These are phyloP conservation scores for Coccinonectria pachysandricola DNA, from an alignment of 2,329 filamentous ascomycete genomes.

Conservation along the genomic window DNA sequence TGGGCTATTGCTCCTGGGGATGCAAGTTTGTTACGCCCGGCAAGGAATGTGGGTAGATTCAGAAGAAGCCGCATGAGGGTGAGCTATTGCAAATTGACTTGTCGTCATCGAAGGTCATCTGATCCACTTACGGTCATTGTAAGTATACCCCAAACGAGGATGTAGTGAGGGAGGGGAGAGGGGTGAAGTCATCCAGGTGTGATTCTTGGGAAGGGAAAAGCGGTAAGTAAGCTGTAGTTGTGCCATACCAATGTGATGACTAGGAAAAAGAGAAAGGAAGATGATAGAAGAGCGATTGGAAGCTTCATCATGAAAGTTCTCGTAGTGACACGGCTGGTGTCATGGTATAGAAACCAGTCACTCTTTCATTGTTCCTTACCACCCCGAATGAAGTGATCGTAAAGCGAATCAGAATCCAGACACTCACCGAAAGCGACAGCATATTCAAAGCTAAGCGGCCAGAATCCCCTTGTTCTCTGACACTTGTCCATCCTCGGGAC, in stretches of 20 bases:
- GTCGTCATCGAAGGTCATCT: too few relatives aligned
- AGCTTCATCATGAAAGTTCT: too few relatives aligned
- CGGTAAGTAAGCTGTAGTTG: too few relatives aligned
- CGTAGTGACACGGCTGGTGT: slow-evolving; percentile 3
- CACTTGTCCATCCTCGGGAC: slow-evolving; percentile 28
- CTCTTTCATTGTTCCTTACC: background rate
- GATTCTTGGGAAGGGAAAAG: too few relatives aligned
- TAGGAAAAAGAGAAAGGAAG: slow-evolving; percentile 1
- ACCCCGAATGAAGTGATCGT: too few relatives aligned
- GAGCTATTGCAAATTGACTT: slow-evolving; percentile 1
- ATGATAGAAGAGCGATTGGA: too few relatives aligned
- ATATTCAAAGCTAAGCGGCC: slow-evolving; percentile 18
- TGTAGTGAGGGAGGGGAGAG: too few relatives aligned
- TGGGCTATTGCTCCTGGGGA: slow-evolving; percentile 4
- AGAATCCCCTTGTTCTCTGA: slow-evolving; percentile 23
- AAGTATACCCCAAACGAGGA: too few relatives aligned
- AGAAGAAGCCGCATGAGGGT: slow-evolving; percentile 1
- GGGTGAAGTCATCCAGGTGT: too few relatives aligned
- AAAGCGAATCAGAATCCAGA: slow-evolving; percentile 26
- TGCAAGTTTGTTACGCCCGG: slow-evolving; percentile 4
- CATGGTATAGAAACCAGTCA: slow-evolving; percentile 1
- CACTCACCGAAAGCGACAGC: slow-evolving; percentile 26
- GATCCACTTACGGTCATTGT: too few relatives aligned
- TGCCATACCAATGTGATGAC: background rate
- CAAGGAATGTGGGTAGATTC: slow-evolving; percentile 2